Conservation (phyloP, 2,329 filamentous ascomycete species). For the Chrysoporthe cubensis region DNA sequence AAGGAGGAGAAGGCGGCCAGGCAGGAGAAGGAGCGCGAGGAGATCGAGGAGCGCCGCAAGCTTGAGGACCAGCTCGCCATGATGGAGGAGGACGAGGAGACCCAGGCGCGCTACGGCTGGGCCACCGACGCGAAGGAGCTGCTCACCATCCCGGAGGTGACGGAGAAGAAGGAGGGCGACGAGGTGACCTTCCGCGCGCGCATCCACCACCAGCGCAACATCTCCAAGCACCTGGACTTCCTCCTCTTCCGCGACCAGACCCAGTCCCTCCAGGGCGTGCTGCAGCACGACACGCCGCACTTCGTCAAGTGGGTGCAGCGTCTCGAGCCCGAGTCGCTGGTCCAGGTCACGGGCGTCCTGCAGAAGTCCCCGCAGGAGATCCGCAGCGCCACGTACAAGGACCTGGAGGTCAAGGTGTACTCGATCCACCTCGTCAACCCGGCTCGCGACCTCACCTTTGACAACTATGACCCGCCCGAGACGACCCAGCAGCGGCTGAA, state of each 20-base stretch:
- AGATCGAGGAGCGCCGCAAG: constrained; percentile 38
- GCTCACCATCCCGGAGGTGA: constrained; percentile 51
- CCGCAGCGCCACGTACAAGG: constrained; percentile 74
- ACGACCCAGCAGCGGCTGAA: constrained; percentile 66
- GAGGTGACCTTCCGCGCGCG: constrained; percentile 71
- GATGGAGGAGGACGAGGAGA: constrained; percentile 36
- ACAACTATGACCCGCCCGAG: constrained; percentile 51
- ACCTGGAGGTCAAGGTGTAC: constrained; percentile 74
- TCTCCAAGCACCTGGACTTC: constrained; percentile 84
- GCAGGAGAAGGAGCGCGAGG: constrained; percentile 32
- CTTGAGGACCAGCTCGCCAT: constrained; percentile 40
- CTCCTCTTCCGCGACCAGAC: constrained; percentile 85
- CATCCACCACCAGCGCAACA: constrained; percentile 77
- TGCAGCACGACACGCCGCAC: constrained; percentile 53
- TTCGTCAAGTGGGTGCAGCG: constrained; percentile 90
- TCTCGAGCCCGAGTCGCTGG: constrained; percentile 75
- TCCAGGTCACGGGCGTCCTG: constrained; percentile 75
- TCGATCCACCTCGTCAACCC: constrained; percentile 56
- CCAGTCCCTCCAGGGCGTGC: constrained; percentile 81
- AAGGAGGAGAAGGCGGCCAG: constrained; percentile 35
- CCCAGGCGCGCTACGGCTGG: constrained; percentile 38
- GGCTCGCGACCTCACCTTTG: constrained; percentile 53
- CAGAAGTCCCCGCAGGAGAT: constrained; percentile 76
- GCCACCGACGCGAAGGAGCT: constrained; percentile 35
- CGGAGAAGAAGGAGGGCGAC: constrained; percentile 56